phyloP scores from a whole-genome alignment of 495 filamentous ascomycete genomes.

The Hypoxylon intermedium region DNA sequence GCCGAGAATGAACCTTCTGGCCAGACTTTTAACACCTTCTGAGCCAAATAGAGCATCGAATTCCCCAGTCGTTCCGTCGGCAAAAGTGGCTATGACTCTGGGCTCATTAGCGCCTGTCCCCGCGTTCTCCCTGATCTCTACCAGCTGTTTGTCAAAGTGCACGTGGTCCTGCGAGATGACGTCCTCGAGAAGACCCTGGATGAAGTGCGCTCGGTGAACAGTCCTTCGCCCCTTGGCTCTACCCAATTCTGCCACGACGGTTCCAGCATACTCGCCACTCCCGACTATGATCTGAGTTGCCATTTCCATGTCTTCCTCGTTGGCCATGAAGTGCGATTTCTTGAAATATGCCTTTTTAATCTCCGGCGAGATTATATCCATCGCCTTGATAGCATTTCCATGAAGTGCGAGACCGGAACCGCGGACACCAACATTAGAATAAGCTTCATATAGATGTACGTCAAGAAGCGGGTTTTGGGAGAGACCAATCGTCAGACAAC shows the following conservation, averaged over 20 bases:
- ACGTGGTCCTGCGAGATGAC: not conserved
- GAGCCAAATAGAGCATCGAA: not conserved
- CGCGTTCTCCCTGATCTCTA: not conserved
- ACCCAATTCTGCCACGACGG: not conserved
- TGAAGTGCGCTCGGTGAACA: not conserved
- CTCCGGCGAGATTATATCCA: not conserved
- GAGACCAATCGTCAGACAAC: not conserved
- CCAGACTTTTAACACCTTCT: not conserved
- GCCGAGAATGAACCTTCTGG: not conserved
- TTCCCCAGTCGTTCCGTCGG: not conserved
- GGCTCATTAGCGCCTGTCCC: not conserved
- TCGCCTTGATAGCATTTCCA: not conserved
- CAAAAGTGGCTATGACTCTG: not conserved
- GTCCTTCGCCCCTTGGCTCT: not conserved
- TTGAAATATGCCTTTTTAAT: not conserved
- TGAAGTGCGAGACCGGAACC: not conserved
- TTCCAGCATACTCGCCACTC: not conserved
- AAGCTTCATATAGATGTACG: not conserved
- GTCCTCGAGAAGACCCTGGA: not conserved
- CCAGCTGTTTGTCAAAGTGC: not conserved
- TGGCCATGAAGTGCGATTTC: not conserved
- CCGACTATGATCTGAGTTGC: not conserved
- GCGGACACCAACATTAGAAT: not conserved
- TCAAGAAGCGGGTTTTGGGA: not conserved
- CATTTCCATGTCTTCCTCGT: slow-evolving; percentile 3